These are phyloP conservation scores for Coemansia sp. DNA, from an alignment of 192 early-diverging fungal genomes.

Conservation along the genomic window DNA sequence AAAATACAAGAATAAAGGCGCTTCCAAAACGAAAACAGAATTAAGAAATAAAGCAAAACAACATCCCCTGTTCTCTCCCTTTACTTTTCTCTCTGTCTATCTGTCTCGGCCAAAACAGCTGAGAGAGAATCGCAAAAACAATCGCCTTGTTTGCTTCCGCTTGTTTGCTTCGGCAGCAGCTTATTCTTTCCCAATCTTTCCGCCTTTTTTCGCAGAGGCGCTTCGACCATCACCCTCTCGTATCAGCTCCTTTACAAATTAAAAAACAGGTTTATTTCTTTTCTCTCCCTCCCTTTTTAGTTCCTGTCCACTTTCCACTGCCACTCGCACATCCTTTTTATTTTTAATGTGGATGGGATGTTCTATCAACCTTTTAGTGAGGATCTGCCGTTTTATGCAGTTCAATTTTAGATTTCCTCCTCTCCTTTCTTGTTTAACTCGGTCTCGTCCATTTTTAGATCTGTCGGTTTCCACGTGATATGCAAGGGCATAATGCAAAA, in stretches of 20 bases:
- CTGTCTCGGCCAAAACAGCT: too few species aligned
- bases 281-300: not conserved
- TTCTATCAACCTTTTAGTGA: not conserved
- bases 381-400: not conserved
- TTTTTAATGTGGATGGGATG: not conserved
- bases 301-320: too few species aligned
- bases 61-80: too few species aligned
- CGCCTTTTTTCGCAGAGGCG: too few species aligned
- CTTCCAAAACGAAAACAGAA: not conserved
- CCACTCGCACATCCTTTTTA: not conserved
- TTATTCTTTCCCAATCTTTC: too few species aligned
- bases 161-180: too few species aligned
- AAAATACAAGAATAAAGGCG: not conserved
- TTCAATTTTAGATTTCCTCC: not conserved
- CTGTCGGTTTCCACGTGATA: not conserved
- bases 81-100: too few species aligned
- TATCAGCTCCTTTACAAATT: not conserved
- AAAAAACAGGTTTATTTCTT: not conserved
- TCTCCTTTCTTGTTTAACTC: not conserved
- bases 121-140: too few species aligned
- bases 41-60: not conserved
- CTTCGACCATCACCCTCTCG: too few species aligned
- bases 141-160: too few species aligned
- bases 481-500: not conserved
- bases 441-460: not conserved